Conservation (phyloP, 2,329 filamentous ascomycete genomes). For the Pseudocercospora musae region DNA sequence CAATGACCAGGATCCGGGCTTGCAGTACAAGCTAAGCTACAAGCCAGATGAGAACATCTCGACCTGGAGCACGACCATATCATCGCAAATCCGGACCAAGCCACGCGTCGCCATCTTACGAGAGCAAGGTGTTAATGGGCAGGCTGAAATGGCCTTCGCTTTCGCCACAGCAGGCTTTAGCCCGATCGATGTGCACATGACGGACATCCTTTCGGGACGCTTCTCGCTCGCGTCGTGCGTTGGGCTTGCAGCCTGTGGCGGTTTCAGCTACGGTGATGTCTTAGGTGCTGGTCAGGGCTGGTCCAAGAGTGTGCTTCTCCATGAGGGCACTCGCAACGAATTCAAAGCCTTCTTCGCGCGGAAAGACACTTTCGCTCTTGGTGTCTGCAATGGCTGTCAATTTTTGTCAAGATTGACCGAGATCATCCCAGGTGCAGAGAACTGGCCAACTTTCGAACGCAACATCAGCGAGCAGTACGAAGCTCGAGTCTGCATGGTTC, state of each 20-base stretch:
- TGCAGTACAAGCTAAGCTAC: constrained; percentile 80
- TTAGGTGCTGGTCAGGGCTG: constrained; percentile 94
- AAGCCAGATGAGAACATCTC: constrained; percentile 73
- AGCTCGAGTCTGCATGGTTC: constrained; percentile 80
- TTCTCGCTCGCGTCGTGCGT: constrained; percentile 78
- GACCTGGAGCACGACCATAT: constrained; percentile 63
- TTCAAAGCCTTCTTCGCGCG: constrained; percentile 85
- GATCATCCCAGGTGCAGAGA: constrained; percentile 75
- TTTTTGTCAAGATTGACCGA: constrained; percentile 81
- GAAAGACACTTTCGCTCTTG: constrained; percentile 84
- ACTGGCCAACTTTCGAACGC: constrained; percentile 83
- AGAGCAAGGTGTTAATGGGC: constrained; percentile 92
- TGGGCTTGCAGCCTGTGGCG: constrained; percentile 90
- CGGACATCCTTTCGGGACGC: constrained; percentile 74
- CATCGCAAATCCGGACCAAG: constrained; percentile 58
- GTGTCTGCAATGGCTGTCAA: constrained; percentile 97
- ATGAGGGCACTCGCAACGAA: constrained; percentile 69
- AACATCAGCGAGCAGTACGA: constrained; percentile 90
- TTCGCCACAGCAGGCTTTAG: constrained; percentile 90
- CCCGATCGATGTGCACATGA: constrained; percentile 94
- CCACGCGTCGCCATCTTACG: constrained; percentile 86
- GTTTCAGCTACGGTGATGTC: constrained; percentile 91
- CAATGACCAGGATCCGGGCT: constrained; percentile 74
- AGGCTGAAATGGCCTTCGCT: constrained; percentile 97
- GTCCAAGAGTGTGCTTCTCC: constrained; percentile 88